Percentiles rank a stretch among this genome's conserved stretches.
These are phyloP conservation scores for Vaccinium corymbosum DNA, from an alignment of 148 eudicot species.

Conservation along the genomic window DNA sequence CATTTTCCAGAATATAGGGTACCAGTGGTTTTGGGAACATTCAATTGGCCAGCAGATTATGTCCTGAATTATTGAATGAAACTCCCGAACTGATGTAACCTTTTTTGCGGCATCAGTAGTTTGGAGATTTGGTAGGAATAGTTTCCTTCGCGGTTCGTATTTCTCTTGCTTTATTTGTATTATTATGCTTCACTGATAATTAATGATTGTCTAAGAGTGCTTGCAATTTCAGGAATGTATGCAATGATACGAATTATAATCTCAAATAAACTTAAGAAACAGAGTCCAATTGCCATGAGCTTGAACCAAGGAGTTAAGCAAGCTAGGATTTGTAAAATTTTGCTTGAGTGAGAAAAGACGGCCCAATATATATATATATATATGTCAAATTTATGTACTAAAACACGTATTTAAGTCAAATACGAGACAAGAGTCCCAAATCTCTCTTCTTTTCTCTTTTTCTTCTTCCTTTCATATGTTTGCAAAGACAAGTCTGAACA, in stretches of 20 bases:
- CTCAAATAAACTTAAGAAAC: background rate
- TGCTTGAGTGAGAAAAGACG: background rate
- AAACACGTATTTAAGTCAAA: too few species aligned
- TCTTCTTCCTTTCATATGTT: too few species aligned
- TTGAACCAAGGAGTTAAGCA: background rate
- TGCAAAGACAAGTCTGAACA: too few species aligned
- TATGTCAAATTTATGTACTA: too few species aligned
- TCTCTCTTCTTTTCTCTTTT: too few species aligned
- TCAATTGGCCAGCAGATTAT: slow-evolving; percentile 62
- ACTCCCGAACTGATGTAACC: slow-evolving; percentile 61
- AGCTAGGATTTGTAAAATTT: background rate
- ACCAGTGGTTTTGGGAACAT: slow-evolving; percentile 83
- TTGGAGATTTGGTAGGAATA: slow-evolving; percentile 54
- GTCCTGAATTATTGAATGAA: slow-evolving; percentile 60
- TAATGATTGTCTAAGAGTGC: slow-evolving; percentile 29
- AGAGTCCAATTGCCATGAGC: background rate
- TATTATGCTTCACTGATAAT: slow-evolving; percentile 55
- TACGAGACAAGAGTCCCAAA: too few species aligned
- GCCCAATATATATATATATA: too few species aligned
- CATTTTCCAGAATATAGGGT: slow-evolving; percentile 73
- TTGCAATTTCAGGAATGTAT: background rate
- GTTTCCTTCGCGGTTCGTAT: slow-evolving; percentile 78
- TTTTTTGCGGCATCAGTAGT: slow-evolving; percentile 54
- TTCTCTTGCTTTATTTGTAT: slow-evolving; percentile 70
- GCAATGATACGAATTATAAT: background rate